phyloP scores from a whole-genome alignment of 148 eudicot genomes.

The Persicaria maculosa region DNA sequence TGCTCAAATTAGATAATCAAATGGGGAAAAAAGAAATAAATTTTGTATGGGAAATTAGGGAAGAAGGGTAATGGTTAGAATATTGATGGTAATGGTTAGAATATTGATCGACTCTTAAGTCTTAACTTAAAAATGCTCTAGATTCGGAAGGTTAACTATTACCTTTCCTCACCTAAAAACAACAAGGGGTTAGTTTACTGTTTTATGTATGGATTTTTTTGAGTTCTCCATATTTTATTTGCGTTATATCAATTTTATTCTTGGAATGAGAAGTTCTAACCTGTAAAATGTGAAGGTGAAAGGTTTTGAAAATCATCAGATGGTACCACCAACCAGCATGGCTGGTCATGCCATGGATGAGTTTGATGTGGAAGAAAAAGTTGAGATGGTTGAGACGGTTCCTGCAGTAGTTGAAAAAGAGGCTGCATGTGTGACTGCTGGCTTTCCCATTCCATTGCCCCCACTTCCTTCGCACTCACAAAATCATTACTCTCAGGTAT shows the following conservation, averaged over 20 bases:
- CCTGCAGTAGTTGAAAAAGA: constrained; percentile 19
- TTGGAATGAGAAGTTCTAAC: not conserved
- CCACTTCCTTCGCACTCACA: constrained; percentile 46
- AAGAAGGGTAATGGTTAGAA: too few species aligned
- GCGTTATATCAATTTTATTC: not conserved
- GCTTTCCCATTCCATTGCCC: constrained; percentile 29
- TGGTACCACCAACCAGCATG: constrained; percentile 63
- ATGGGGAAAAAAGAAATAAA: too few species aligned
- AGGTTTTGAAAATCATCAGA: constrained; percentile 26
- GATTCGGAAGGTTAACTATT: too few species aligned
- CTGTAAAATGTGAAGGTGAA: constrained; percentile 8
- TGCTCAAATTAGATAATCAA: too few species aligned
- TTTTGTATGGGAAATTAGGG: too few species aligned
- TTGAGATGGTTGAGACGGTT: constrained; percentile 22
- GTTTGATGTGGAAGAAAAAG: constrained; percentile 37
- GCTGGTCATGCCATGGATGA: constrained; percentile 77
- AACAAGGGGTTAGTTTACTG: too few species aligned
- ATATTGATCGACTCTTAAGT: too few species aligned
- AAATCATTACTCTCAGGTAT: constrained; percentile 52
- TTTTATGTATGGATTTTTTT: not conserved
- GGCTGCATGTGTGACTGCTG: constrained; percentile 16
- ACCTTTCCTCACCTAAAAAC: too few species aligned
- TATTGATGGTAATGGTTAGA: too few species aligned
- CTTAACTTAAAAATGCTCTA: too few species aligned
- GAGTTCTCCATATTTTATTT: not conserved